Conservation (phyloP, 306 rosid genomes). For the Castanospermum australe region DNA sequence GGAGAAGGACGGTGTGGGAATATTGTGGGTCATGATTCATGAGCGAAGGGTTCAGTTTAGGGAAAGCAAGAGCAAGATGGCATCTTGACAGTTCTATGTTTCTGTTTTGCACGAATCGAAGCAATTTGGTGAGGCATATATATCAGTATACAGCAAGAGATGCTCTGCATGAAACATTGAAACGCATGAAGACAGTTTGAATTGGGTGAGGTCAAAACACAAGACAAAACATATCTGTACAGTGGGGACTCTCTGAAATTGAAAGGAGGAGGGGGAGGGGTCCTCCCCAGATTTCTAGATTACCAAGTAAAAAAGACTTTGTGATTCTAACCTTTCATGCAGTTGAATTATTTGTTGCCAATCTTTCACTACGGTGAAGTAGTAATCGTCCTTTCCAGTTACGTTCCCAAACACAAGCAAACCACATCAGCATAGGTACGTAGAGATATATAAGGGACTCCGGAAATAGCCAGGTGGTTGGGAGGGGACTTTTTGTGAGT, state of each 20-base stretch:
- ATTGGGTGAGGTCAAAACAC: background rate
- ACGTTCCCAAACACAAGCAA: background rate
- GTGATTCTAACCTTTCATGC: background rate
- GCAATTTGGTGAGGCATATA: background rate
- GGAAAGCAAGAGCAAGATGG: background rate
- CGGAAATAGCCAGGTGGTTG: background rate
- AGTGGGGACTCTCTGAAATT: background rate
- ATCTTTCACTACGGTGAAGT: background rate
- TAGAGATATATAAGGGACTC: background rate
- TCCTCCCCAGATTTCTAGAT: background rate
- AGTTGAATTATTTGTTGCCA: background rate
- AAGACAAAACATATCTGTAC: background rate
- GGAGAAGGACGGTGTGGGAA: too few species aligned
- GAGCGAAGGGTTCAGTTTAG: background rate
- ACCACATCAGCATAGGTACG: background rate
- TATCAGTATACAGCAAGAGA: background rate
- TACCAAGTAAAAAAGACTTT: background rate
- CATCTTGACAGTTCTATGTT: background rate
- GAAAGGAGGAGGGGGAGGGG: too few species aligned
- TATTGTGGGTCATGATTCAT: background rate
- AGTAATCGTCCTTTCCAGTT: background rate
- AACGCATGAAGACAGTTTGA: background rate
- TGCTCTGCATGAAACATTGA: background rate
- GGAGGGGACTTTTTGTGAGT: background rate
- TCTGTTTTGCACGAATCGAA: background rate